Evolutionary conservation across 176 grass and related monocot species (phyloP), one percentile per base, ranked within the genome.

Genomic region (Urochloa ruziziensis): DNA sequence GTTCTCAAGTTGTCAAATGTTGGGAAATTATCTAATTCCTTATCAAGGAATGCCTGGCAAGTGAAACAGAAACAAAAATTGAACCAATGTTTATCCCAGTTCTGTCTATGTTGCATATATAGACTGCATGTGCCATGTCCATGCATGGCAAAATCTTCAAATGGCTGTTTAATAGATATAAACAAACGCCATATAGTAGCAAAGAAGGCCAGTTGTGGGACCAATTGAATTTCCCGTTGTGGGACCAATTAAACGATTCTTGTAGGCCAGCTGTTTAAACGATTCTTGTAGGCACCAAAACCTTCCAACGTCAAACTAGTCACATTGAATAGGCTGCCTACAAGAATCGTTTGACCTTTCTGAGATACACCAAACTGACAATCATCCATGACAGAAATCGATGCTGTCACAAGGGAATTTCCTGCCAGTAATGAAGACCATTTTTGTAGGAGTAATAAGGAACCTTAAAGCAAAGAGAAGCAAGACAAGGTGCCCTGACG

Each of bases 1-100:
- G 17, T 78, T 62, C 16, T 78, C 25, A 78, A 43, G 75, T 78
- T 63, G 40, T n/a, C 10, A 30, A 79, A 79, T 16, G 23, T 13
- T 32, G 10, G 59, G 28, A 48, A 12, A 13, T 62, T 29, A 34
- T 79, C 76, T 2, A 48, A 48, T 33, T n/a, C 17, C 28, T 34
- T 10, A 13, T 33, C 23, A 14, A 79, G 59, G 5, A 48, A 21
- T 23, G 40, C 76, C 40, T 79, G 40, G 44, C 63, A 79, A 33
- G 49, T 4, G 2, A 64, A 34, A 48, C 8, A 30, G 6, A 46
- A 61, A 7, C 25, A 2, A 46, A 46, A 40, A 46, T 43, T 78
- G 8, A 51, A 11, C 3, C 16, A 51, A 18, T 5, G 16, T 18
- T 48, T 48, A 16, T 16, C 16, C 46, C 16, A 48, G 12, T 48